A percentile compares a stretch with the other conserved stretches of the same genome.
phyloP scores from a whole-genome alignment of 257 asterid genomes.

The Solanum ahanhuiri region DNA sequence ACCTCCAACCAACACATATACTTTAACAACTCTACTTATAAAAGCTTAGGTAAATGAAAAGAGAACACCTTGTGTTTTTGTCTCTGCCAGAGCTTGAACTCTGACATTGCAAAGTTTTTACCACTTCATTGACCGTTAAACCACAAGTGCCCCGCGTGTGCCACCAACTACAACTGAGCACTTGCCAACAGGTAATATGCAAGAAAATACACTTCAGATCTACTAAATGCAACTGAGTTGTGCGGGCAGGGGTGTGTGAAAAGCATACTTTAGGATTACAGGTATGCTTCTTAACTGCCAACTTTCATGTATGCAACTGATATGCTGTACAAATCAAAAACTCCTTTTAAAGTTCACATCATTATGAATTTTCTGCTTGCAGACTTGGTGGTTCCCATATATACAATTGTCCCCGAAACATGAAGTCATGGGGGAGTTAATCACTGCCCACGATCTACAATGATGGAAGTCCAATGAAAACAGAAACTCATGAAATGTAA shows the following conservation, averaged over 20 bases:
- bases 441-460: neutral
- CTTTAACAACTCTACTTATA: neutral
- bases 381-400: neutral
- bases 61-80: neutral
- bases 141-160: too few species aligned
- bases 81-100: neutral
- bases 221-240: too few species aligned
- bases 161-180: neutral
- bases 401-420: neutral
- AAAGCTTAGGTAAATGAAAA: neutral
- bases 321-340: neutral
- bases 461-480: neutral
- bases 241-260: too few species aligned
- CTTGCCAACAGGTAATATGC: neutral
- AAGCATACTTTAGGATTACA: neutral
- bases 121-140: neutral
- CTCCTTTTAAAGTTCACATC: neutral
- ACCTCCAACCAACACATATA: neutral
- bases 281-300: neutral
- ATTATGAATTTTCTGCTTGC: neutral
- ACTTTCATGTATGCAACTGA: neutral
- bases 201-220: neutral
- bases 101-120: neutral
- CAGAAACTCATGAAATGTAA: constrained; percentile 45
- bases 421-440: neutral